Evolutionary conservation across 1,284 basidiomycete genomes (phyloP), one percentile per base, ranked within the genome.

Genomic region (Moesziomyces sp.): DNA sequence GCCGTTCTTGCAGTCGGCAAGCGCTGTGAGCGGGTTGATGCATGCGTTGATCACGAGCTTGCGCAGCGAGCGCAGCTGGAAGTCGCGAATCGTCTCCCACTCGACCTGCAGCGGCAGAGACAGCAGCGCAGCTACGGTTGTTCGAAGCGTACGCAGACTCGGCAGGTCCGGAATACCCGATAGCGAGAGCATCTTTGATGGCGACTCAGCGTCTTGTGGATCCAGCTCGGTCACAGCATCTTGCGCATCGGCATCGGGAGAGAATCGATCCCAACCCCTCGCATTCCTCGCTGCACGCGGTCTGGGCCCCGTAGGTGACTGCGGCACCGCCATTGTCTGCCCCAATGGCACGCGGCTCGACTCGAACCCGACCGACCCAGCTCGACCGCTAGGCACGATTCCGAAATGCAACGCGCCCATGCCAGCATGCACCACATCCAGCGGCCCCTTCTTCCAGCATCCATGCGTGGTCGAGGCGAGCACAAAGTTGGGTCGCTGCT

Each of bases 1-100:
- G 19, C 93, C 94, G 79, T 97, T 97, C 57, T 88, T 88, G 77
- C 93, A 92, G 47, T 89, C 89, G 64, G 93, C 86, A 18, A 97
- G 84, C 0, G 93, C 92, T 0, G 94, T 93, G 69, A 98, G 87
- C 0, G 95, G 91, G 81, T 97, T 96, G 85, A 98, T 89, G 79
- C 91, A 88, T 14, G 91, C 87, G 83, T 97, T 95, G 72, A 93
- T 89, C 35, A 91, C 92, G 54, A 97, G 86, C 85, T 96, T 97
- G 70, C 90, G 89, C 34, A 92, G 89, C 85, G 94, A 88, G 7
- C 88, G 86, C 34, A 90, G 86, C 71, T 94, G 90, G 21, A 96
- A 85, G 18, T 90, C 87, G 1, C 88, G 86, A 73, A 93, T 89
- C 0, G 92, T 88, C 28, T 88, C 86, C 90, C 94, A 93, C 23